phyloP scores from a whole-genome alignment of 805 yeast genomes.

The Candida hispaniensis region DNA sequence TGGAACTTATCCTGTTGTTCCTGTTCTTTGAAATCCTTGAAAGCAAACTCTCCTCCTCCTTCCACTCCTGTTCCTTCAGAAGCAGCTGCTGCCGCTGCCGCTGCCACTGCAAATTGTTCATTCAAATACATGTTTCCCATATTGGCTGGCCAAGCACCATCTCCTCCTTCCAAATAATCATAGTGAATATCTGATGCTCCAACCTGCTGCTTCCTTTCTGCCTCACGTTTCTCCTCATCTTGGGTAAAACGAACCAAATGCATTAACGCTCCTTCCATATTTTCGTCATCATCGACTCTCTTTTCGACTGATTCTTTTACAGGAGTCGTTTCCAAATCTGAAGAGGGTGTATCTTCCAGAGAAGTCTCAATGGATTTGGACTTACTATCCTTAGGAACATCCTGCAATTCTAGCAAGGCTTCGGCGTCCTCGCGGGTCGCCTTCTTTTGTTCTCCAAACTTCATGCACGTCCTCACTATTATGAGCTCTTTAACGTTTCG shows the following conservation, averaged over 20 bases:
- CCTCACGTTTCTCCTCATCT: constrained; percentile 16
- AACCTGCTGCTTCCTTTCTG: constrained; percentile 11
- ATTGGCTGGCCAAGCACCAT: too few relatives aligned
- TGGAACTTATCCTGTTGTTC: constrained; percentile 5
- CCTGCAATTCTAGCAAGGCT: constrained; percentile 20
- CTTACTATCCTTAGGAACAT: constrained; percentile 15
- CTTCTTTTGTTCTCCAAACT: too few relatives aligned
- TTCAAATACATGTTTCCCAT: constrained; percentile 44
- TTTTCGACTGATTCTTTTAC: too few relatives aligned
- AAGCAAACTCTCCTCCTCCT: constrained; percentile 13
- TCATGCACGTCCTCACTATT: too few relatives aligned
- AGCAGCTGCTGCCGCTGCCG: constrained; percentile 11
- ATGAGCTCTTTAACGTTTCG: too few relatives aligned
- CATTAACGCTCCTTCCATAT: constrained; percentile 17
- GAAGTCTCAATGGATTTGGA: too few relatives aligned
- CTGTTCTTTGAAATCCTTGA: constrained; percentile 8
- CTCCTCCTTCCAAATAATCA: constrained; percentile 3
- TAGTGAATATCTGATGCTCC: constrained; percentile 6
- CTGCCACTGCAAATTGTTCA: constrained; percentile 16
- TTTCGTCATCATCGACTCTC: constrained; percentile 22
- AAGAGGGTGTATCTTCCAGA: too few relatives aligned
- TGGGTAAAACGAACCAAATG: constrained; percentile 16
- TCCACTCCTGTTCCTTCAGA: too few relatives aligned
- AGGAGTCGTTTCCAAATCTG: too few relatives aligned
- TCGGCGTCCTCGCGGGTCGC: constrained; percentile 1